Evolutionary conservation across 306 rosid genomes (phyloP), one percentile per base, ranked within the genome.

Genomic region (Corylus heterophylla): DNA sequence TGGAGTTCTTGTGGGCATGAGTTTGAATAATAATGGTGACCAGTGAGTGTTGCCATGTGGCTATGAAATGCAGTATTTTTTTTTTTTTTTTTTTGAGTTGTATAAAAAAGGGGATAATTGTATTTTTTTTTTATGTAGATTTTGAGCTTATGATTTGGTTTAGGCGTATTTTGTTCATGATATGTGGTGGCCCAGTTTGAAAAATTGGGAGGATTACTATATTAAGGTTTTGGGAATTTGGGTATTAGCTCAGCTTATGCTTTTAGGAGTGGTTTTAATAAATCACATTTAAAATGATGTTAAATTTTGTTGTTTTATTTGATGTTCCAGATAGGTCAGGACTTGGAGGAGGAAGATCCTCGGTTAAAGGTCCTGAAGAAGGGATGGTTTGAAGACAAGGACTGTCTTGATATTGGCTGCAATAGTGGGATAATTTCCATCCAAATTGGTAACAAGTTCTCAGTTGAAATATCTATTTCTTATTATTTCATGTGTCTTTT

Each of bases 361-460:
- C 87, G 99, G 20, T 73, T 95, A 83, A 89, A 87, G 76, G 90
- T 89, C 48, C 81, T 91, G 44, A 90, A 81, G 74, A 91, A 88
- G 79, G 99, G 89, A 63, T 95, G 99, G 98, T 93, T 92, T 83
- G 81, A 95, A 78, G 98, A 85, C 45, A 92, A 89, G 81, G 93
- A 91, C 25, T 95, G 98, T 74, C 96, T 95, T 72, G 99, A 95
- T 76, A 85, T 92, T 80, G 97, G 98, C 70, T 92, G 99, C 88
- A 95, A 95, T 58, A 86, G 64, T 79, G 98, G 97, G 44, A 49
- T 84, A 16, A 83, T 95, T 71, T 91, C 98, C 71, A 91, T 91
- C 54, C 89, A 89, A 45, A 95, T 95, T 71, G 97, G 97, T 91
- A 92, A 2, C 18, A 17, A 58, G 73, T 35, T 39, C 18, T 54